Percentiles rank a stretch among this genome's conserved stretches.
Conservation (phyloP, 2,329 filamentous ascomycete genomes). For the Phialophora tarda region DNA sequence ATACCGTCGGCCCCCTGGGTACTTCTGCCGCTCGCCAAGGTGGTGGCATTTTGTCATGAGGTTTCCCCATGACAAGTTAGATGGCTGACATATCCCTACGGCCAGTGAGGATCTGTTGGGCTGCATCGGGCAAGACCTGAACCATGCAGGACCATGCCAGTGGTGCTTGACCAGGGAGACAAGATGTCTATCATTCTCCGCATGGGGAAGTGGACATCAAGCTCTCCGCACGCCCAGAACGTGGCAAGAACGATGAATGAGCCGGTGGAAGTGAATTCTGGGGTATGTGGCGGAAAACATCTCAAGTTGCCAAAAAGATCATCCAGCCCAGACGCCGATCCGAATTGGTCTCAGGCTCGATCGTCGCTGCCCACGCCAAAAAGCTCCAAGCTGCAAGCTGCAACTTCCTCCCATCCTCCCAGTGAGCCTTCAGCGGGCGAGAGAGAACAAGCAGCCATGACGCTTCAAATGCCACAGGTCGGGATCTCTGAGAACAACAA, state of each 20-base stretch:
- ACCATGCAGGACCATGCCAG: neutral
- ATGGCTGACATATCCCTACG: neutral
- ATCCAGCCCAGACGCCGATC: neutral
- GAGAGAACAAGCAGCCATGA: neutral
- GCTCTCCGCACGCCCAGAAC: conserved; percentile 15
- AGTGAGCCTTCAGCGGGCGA: neutral
- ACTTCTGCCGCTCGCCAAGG: neutral
- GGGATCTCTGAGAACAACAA: neutral
- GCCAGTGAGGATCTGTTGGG: neutral
- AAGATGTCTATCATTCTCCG: conserved; percentile 2
- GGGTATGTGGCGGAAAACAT: neutral
- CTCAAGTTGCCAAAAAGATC: neutral
- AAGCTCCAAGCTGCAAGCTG: neutral
- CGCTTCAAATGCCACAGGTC: neutral
- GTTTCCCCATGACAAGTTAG: neutral
- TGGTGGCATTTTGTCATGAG: neutral
- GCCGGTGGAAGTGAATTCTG: neutral
- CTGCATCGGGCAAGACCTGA: neutral
- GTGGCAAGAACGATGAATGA: conserved; percentile 1
- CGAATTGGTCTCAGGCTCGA: neutral
- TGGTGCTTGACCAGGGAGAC: neutral
- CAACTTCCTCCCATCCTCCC: neutral
- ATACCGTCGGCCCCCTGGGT: conserved; percentile 4
- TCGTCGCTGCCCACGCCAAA: neutral
- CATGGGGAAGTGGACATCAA: conserved; percentile 7